Base-by-base conservation (phyloP, 208 protist genomes). In the Crithidia sp. region DNA sequence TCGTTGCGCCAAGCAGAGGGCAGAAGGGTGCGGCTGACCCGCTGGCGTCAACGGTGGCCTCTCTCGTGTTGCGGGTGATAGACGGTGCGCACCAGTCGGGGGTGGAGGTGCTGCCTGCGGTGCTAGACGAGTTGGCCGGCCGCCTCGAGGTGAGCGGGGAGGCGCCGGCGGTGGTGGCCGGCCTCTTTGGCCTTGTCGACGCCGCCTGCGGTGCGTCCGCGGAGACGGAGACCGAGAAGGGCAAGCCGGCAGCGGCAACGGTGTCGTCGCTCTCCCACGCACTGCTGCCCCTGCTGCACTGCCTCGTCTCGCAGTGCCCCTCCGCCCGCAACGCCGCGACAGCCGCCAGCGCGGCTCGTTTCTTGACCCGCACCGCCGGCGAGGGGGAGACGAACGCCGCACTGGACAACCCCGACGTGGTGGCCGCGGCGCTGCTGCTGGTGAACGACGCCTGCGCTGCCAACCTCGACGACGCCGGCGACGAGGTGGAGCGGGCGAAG, bases 201-300 rank as follows among this genome's bases (percentile, higher is more conserved):
- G 6, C 19, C 5, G 47, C 39, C n/a, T 49, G 12, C 7, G 41
- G 14, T 40, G 50, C 45, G n/a, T 8, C 12, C 28, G 28, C 28
- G 8, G 5, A n/a, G 0, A n/a, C 3, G 3, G 3, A 61, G 3
- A 39, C 8, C 44, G 44, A 43, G 19, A 41, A 49, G 13, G 14
- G 52, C 44, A 68, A 58, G 37, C 6, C 6, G 14, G 41, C 8
- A 16, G 37, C 2, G 2, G 49, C 41, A 3, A 10, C 19, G n/a
- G 2, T 13, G 14, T 14, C 67, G 5, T 50, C 6, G 7, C 44
- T 66, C 3, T 14, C 49, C 10, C 9, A 14, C 7, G 17, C 58
- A 2, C n/a, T 67, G 9, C 65, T 77, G 7, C 73, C 65, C n/a
- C 65, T 72, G n/a, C 49, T 77, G 28, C 73, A 72, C 58, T 50